Evolutionary conservation across 2,329 filamentous ascomycete species (phyloP), one percentile per base, ranked within the genome.

Genomic region (Xylariaceae sp.): DNA sequence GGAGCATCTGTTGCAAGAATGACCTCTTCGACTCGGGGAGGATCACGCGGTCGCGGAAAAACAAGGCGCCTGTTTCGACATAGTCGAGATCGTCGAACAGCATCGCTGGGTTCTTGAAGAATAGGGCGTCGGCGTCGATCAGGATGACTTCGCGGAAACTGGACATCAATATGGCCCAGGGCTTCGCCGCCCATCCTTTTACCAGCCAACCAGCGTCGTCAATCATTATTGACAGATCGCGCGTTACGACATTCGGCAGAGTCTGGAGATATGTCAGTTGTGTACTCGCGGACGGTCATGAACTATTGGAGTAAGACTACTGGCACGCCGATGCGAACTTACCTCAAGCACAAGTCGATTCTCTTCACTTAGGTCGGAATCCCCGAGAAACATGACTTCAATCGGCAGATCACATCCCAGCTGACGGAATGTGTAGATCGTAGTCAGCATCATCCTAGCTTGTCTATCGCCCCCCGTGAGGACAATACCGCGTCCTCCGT

Each of bases 71-170:
- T 0, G 69, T 71, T 40, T 65, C 61, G 17, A 61, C 54, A 47
- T 75, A 75, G 2, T 62, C 64, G n/a, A 64, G 63, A 42, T 75
- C 69, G 0, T 68, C 66, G 55, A 75, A 75, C n/a, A 75, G 55
- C 4, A 61, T 49, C 44, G 65, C 68, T 0, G 72, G 73, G 48
- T 73, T 68, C 14, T 64, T 60, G 52, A 75, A 68, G 58, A 75
- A 75, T 15, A 72, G 58, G 6, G 67, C 66, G 50, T 75, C 73
- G 0, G 72, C 72, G 49, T 75, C 72, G 51, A 76, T 71, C 52
- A 76, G 72, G 38, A 75, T 71, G 46, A 68, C 68, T 56, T 76
- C 72, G 5, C 71, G 70, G 60, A 75, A 76, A 30, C 69, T 73
- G 2, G 71, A 74, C 50, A 74, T 57, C 5, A 76, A 59, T 22